Evolutionary conservation across 139 green algal species (phyloP).

Genomic region (Eudorina sp.): DNA sequence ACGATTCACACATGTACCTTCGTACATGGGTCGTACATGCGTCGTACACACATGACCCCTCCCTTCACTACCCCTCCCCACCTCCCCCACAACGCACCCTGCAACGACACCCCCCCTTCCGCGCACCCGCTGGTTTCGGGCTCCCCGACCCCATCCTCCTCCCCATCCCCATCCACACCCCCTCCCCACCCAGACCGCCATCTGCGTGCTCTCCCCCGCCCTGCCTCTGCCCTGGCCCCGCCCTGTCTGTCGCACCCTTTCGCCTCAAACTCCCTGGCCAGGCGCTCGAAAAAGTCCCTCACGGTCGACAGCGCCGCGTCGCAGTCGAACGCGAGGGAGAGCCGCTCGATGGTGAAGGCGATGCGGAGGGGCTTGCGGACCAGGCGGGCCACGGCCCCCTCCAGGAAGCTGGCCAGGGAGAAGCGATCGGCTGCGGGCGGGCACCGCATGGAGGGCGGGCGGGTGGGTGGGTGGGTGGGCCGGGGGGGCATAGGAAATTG

Average conservation of each 20-base stretch:
- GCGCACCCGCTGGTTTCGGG: no score
- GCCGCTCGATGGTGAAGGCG: constrained; percentile 50
- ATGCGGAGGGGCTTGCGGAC: constrained; percentile 79
- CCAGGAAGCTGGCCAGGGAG: constrained; percentile 74
- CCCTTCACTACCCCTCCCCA: no score
- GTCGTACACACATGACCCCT: no score
- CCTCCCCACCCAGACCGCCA: neutral
- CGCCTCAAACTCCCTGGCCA: constrained; percentile 66
- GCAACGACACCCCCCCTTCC: no score
- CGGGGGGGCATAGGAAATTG: no score
- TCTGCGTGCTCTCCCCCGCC: no score
- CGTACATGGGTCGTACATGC: no score
- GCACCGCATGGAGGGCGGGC: neutral
- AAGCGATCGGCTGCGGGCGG: constrained; percentile 51
- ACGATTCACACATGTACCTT: no score
- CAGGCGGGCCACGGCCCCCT: constrained; percentile 63
- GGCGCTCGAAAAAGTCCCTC: constrained; percentile 74
- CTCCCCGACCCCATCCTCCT: no score
- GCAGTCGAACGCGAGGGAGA: constrained; percentile 64
- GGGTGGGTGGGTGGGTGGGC: neutral
- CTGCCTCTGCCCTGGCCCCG: no score
- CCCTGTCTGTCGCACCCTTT: no score
- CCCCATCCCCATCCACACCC: neutral
- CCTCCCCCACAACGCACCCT: no score
- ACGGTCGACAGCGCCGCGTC: constrained; percentile 71